Conservation (phyloP, 148 eudicot species). For the Agrostemma githago region DNA sequence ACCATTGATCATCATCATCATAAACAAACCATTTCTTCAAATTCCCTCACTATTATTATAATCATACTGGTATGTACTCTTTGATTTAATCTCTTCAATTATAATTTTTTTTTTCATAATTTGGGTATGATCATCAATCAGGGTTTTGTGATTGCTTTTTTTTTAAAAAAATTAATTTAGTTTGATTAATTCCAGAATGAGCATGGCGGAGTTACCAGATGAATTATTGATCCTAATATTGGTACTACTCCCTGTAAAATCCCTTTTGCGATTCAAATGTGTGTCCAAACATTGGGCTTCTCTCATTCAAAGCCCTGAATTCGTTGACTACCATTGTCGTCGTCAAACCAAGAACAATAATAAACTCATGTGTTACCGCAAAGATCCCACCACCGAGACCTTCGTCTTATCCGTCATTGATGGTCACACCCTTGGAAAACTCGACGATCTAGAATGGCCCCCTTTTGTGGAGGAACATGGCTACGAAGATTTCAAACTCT, state of each 20-base stretch:
- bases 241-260: slow-evolving; percentile 1
- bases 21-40: too few species aligned
- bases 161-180: too few species aligned
- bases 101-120: too few species aligned
- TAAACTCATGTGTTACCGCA: not conserved
- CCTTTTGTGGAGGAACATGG: not conserved
- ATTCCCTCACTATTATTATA: too few species aligned
- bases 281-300: slow-evolving; percentile 1
- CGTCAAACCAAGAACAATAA: not conserved
- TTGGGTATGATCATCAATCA: too few species aligned
- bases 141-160: too few species aligned
- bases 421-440: not conserved
- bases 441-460: not conserved
- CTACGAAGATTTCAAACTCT: not conserved
- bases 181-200: too few species aligned
- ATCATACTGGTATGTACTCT: too few species aligned
- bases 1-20: too few species aligned
- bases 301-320: slow-evolving; percentile 5
- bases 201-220: not conserved
- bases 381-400: not conserved
- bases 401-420: not conserved
- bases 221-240: not conserved
- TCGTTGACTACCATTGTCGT: not conserved
- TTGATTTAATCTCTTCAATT: too few species aligned
- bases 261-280: slow-evolving; percentile 4